Evolutionary conservation across 2,329 filamentous ascomycete genomes (phyloP), one percentile per base, ranked within the genome.

Genomic region (Xylaria sp.): DNA sequence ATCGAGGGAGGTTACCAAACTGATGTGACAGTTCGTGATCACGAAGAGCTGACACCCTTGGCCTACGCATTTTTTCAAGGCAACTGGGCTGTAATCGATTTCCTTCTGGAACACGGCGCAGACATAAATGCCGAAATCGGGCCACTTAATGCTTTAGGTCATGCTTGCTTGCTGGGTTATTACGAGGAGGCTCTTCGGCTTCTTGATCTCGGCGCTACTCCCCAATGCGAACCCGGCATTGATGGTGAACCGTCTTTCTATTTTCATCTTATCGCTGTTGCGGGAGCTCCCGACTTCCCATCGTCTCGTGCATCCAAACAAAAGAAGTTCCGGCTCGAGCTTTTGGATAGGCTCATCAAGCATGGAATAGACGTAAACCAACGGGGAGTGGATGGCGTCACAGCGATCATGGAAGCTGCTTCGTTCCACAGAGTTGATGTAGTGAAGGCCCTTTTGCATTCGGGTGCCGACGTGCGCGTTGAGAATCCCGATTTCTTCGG

Each of bases 151-250:
- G 58, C 72, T 18, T 45, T 74, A 32, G 63, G 68, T 8, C 65
- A 75, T 46, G 72, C 72, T 10, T 74, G 71, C 55, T 48, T 59
- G 25, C 15, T 63, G 15, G 53, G 61, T 1, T 69, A 67, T 28
- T 74, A 72, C 53, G 53, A 34, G 18, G 73, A 74, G 52, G 72
- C 72, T 43, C 55, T 72, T 50, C 63, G 69, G 20, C 53, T 75
- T 28, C 69, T 73, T n/a, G 69, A 74, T 46, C 62, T 73, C 25
- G 72, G 71, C 15, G 69, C 60, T 13, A 68, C 65, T n/a, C 41
- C 43, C 30, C 20, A 63, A 36, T 67, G 12, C 2, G 23, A 23
- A 23, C 18, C 5, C 43, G 46, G 4, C 45, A 43, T 2, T 8
- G 2, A 28, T 34, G 8, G 28, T 46, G 10, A 12, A 20, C 4